Conservation (phyloP, 306 rosid species). For the Quercus cerris region DNA sequence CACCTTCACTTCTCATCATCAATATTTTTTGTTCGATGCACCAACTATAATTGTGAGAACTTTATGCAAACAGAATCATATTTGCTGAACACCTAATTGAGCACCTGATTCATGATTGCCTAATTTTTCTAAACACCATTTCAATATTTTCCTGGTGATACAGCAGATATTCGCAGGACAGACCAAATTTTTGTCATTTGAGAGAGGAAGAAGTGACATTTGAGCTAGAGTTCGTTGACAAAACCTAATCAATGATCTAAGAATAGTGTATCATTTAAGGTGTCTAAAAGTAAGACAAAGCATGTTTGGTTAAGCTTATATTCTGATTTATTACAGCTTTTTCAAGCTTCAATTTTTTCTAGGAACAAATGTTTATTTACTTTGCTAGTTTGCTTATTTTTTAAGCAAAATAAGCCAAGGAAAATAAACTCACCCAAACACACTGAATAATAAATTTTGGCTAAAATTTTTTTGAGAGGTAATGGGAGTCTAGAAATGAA, state of each 20-base stretch:
- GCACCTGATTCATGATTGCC: not conserved
- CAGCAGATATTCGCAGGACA: not conserved
- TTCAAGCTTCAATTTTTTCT: no score
- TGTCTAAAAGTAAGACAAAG: not conserved
- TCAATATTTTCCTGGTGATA: not conserved
- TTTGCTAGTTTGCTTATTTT: no score
- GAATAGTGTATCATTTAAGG: not conserved
- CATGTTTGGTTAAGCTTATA: no score
- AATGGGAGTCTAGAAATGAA: constrained; percentile 3
- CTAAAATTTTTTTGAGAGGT: not conserved
- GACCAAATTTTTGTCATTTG: not conserved
- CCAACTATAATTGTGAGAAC: not conserved
- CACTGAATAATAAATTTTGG: not conserved
- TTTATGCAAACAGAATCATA: not conserved
- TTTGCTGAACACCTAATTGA: not conserved
- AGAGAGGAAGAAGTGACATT: not conserved
- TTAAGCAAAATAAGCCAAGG: no score
- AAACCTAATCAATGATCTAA: not conserved
- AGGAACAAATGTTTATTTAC: no score
- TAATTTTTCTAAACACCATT: not conserved
- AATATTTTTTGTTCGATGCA: not conserved
- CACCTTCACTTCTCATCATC: not conserved
- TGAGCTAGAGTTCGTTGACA: not conserved
- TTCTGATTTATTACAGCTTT: no score
- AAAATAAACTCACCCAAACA: no score